phyloP scores from a whole-genome alignment of 306 rosid species.

The Vigna mungo region DNA sequence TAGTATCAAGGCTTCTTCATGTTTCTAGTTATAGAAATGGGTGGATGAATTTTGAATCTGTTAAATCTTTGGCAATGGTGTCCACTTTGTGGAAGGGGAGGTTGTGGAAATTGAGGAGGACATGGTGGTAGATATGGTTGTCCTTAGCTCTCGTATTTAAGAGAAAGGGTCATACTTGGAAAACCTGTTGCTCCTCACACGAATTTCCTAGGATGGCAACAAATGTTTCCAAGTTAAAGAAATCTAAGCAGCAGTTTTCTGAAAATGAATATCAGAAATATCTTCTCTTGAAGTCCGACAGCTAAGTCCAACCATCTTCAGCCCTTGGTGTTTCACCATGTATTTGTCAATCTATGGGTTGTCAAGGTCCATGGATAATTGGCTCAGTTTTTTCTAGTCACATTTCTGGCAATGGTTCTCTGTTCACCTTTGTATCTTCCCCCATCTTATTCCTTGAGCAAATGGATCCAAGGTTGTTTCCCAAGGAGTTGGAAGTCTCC shows the following conservation, averaged over 20 bases:
- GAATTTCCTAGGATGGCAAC: background rate
- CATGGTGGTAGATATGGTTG: background rate
- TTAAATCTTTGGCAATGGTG: background rate
- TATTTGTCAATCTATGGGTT: background rate
- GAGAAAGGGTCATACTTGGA: background rate
- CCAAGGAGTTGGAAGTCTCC: too few relatives aligned
- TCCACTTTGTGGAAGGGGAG: background rate
- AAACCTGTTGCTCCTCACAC: background rate
- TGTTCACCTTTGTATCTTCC: too few relatives aligned
- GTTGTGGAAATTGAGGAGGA: background rate
- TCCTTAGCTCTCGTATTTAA: too few relatives aligned
- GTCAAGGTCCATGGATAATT: background rate
- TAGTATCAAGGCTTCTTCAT: background rate
- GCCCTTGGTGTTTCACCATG: background rate
- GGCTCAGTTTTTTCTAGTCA: background rate
- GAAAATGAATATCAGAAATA: too few relatives aligned
- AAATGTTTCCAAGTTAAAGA: background rate
- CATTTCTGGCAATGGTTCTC: background rate
- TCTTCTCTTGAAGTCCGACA: background rate
- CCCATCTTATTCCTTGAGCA: too few relatives aligned
- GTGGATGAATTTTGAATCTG: background rate
- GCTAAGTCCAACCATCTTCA: background rate
- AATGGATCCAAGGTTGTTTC: too few relatives aligned
- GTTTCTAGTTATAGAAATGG: background rate
- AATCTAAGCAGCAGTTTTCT: background rate